Conservation (phyloP, 495 filamentous ascomycete species). For the Recurvomyces mirabilis region DNA sequence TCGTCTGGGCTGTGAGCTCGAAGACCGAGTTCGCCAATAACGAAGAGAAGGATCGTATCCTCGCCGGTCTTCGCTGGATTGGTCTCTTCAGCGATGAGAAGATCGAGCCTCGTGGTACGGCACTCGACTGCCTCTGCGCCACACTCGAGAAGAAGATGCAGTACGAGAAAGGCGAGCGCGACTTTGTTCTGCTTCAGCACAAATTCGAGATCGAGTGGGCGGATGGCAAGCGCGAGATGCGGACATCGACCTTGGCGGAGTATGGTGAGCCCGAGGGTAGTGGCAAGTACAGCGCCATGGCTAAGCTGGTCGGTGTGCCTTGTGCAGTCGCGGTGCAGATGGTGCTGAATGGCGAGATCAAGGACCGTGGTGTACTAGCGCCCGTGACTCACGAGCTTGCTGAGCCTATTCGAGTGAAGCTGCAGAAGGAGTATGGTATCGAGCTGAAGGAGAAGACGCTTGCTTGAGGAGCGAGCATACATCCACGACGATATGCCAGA, state of each 20-base stretch:
- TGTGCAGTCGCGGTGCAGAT: conserved; percentile 43
- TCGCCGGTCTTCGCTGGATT: conserved; percentile 72
- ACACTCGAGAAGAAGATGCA: conserved; percentile 87
- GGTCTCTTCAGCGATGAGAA: conserved; percentile 71
- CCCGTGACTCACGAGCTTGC: conserved; percentile 67
- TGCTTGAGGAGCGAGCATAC: no score
- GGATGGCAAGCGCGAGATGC: conserved; percentile 62
- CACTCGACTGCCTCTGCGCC: conserved; percentile 54
- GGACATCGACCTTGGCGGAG: conserved; percentile 71
- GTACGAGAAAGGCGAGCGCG: conserved; percentile 72
- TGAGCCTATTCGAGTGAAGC: conserved; percentile 41
- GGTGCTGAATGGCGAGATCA: conserved; percentile 72
- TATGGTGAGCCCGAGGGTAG: conserved; percentile 60
- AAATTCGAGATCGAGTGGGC: conserved; percentile 80
- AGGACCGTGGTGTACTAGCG: conserved; percentile 66
- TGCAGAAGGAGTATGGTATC: conserved; percentile 35
- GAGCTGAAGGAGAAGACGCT: conserved; percentile 31
- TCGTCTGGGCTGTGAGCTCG: conserved; percentile 59
- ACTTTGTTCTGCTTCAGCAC: conserved; percentile 79
- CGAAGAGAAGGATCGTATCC: conserved; percentile 65
- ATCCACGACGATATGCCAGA: no score
- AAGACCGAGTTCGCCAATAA: conserved; percentile 60
- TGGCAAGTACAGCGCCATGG: conserved; percentile 73
- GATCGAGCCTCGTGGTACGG: conserved; percentile 47
- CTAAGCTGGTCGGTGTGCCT: conserved; percentile 65